Evolutionary conservation across 768 basidiomycete genomes (phyloP).

Genomic region (Imleria badia): DNA sequence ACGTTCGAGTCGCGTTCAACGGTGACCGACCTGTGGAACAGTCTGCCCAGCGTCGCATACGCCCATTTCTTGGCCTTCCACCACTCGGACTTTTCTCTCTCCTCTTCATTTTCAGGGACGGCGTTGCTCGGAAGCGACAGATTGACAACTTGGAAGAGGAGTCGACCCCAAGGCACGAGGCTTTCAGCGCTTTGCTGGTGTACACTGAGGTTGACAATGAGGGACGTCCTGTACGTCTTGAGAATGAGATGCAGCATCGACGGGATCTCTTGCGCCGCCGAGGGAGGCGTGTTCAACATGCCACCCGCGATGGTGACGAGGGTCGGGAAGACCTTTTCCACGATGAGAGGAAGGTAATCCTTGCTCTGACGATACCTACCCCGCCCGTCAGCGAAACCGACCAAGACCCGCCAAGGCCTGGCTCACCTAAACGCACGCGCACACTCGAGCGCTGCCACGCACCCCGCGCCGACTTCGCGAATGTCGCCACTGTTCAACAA

Average conservation of each 20-base stretch:
- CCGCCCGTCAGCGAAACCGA: constrained; percentile 37
- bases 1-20: not conserved
- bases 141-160: constrained; percentile 80
- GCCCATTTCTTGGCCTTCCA: constrained; percentile 96
- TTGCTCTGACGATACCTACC: constrained; percentile 66
- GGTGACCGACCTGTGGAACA: constrained; percentile 65
- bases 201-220: constrained; percentile 65
- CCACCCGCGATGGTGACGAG: constrained; percentile 72
- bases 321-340: constrained; percentile 66
- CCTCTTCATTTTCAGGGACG: constrained; percentile 71
- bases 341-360: constrained; percentile 57
- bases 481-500: constrained; percentile 65
- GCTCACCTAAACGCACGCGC: constrained; percentile 53
- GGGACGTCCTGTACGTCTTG: constrained; percentile 83
- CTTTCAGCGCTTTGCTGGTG: constrained; percentile 77
- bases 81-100: constrained; percentile 80
- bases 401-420: not conserved
- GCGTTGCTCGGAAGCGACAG: constrained; percentile 62
- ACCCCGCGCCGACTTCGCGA: constrained; percentile 77
- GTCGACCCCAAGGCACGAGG: constrained; percentile 83
- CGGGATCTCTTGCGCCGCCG: constrained; percentile 67
- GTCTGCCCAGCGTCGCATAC: constrained; percentile 70
- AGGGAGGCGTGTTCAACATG: constrained; percentile 64
- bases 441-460: constrained; percentile 74
- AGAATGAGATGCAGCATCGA: constrained; percentile 83